Evolutionary conservation across 768 basidiomycete genomes (phyloP).

Genomic region (Suillus placidus): DNA sequence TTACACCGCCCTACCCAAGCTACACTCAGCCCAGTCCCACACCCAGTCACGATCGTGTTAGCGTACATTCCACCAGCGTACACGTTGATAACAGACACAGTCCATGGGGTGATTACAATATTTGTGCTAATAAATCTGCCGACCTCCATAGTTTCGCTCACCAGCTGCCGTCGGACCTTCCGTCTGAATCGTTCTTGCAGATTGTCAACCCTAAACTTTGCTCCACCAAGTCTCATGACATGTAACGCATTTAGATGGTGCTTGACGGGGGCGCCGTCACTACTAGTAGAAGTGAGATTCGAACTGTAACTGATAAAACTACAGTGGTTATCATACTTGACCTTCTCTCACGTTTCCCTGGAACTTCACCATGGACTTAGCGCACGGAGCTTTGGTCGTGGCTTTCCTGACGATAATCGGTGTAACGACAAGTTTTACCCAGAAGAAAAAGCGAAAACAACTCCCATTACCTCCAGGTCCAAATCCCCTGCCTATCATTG

Average conservation of each 20-base stretch:
- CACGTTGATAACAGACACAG: background rate
- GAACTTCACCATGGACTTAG: background rate
- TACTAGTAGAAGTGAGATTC: background rate
- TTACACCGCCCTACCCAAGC: too few relatives aligned
- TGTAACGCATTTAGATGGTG: background rate
- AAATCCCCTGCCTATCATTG: conserved; percentile 45
- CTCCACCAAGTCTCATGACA: background rate
- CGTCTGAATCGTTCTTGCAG: conserved; percentile 1
- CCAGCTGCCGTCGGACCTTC: background rate
- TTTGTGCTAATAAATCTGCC: conserved; percentile 14
- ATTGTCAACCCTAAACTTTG: background rate
- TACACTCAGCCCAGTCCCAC: too few relatives aligned
- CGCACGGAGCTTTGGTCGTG: background rate
- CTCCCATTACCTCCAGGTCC: conserved; percentile 54
- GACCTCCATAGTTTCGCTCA: background rate
- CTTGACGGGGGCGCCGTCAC: background rate
- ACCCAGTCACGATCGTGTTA: too few relatives aligned
- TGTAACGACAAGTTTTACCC: background rate
- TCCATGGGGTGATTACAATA: conserved; percentile 10
- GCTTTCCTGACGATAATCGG: background rate
- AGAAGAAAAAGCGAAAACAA: conserved; percentile 5
- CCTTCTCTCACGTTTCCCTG: background rate
- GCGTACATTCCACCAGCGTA: too few relatives aligned
- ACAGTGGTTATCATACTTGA: background rate
- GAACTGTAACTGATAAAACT: background rate